Base-by-base conservation (phyloP, 768 basidiomycete species). In the Psilocybe cyanescens region DNA sequence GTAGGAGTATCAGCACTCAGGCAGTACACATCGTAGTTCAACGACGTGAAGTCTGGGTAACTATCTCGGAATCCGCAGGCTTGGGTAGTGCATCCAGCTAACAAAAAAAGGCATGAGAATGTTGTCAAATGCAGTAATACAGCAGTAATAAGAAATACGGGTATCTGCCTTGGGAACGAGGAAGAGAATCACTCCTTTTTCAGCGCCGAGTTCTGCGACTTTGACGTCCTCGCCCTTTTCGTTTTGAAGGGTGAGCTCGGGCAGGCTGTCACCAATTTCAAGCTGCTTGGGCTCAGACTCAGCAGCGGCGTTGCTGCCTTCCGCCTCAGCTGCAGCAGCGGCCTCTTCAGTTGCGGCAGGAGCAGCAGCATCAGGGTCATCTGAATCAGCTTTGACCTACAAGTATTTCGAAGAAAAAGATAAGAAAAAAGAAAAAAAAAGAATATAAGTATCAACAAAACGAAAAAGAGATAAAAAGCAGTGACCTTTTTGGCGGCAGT, bases 41-140 rank as follows among this genome's bases (percentile, higher is more conserved):
- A 71, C 4, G 84, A 76, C 2, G 83, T 79, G 72, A 96, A 96
- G 64, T 92, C 89, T 4, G 87, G 83, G 72, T 90, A 92, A 55
- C 79, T 80, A 71, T 98, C 95, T 17, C 94, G 83, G 82, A 92
- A 99, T 3, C 89, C 91, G 71, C 96, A 98, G 0, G 96, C 95
- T 73, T 98, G 95, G 37, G 78, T 89, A 3, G 95, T 98, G 77
- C 96, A 97, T 33, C 96, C 95, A 56, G 91, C 91, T 92, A 30
- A 41, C 24, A 63, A 56, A 31, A 17, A 24, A 31, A 55, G 8
- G 31, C 50, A 35, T 19, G 7, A 31, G 41, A 14, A 39, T 8
- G 8, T 17, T n/a, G 33, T 29, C 9, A 14, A 14, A 39, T 8
- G 8, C 29, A 31, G 33, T 29, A 11, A 14, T 14, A 50, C 4